Conservation (phyloP, 1,284 basidiomycete genomes). For the Leccinum fuscescens region DNA sequence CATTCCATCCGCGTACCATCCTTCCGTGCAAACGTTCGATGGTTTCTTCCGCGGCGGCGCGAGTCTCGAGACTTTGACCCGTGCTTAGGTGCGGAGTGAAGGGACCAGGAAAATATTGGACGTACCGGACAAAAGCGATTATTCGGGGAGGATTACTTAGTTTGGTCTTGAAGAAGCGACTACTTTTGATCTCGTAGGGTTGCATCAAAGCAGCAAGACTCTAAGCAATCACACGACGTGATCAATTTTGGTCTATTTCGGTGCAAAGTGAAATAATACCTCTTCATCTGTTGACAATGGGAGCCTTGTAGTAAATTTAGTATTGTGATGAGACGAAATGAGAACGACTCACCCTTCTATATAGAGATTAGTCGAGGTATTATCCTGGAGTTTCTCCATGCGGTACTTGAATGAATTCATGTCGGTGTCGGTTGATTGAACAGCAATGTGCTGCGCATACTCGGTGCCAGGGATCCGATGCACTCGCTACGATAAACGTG, state of each 20-base stretch:
- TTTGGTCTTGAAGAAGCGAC: conserved; percentile 71
- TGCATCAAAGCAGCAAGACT: conserved; percentile 58
- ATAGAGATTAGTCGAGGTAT: conserved; percentile 66
- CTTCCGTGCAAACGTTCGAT: conserved; percentile 71
- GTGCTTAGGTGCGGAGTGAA: not conserved
- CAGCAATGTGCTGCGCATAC: conserved; percentile 38
- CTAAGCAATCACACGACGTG: conserved; percentile 29
- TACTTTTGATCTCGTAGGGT: conserved; percentile 67
- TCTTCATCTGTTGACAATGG: conserved; percentile 56
- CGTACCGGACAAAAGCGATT: conserved; percentile 72
- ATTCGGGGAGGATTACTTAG: conserved; percentile 70
- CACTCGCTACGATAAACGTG: conserved; percentile 49
- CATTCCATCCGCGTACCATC: conserved; percentile 74
- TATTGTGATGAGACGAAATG: not conserved
- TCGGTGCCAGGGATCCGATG: conserved; percentile 76
- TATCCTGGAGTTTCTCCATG: conserved; percentile 68
- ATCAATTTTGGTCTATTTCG: not conserved
- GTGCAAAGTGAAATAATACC: conserved; percentile 19
- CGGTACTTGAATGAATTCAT: conserved; percentile 62
- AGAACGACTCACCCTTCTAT: conserved; percentile 55
- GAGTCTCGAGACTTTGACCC: conserved; percentile 57
- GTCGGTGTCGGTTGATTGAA: conserved; percentile 27
- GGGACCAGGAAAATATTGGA: conserved; percentile 5
- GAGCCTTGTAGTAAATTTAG: conserved; percentile 38
- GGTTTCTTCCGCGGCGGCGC: conserved; percentile 65